phyloP scores from a whole-genome alignment of 371 early-diverging fungal species.

The Saksenaea vasiformis region DNA sequence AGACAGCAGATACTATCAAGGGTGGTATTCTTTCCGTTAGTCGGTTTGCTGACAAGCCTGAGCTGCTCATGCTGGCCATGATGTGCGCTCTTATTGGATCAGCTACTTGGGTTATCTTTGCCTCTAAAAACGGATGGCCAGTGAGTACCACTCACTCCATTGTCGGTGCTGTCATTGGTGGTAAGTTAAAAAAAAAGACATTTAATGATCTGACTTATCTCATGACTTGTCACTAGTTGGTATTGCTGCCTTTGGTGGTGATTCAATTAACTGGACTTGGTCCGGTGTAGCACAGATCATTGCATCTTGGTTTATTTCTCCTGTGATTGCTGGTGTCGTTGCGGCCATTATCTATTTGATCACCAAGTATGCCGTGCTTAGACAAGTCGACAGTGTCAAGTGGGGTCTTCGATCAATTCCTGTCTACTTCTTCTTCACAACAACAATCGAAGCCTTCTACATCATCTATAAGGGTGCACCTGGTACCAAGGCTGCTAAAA shows the following conservation, averaged over 20 bases:
- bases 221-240: slow-evolving; percentile 40
- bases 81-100: slow-evolving; percentile 78
- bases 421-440: slow-evolving; percentile 76
- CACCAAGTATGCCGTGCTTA: slow-evolving; percentile 66
- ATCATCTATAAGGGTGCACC: slow-evolving; percentile 76
- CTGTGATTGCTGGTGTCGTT: slow-evolving; percentile 68
- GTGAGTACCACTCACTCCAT: slow-evolving; percentile 67
- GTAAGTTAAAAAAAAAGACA: background rate
- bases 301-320: slow-evolving; percentile 79
- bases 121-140: slow-evolving; percentile 61
- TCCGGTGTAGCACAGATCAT: slow-evolving; percentile 74
- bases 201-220: background rate
- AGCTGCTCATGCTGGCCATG: slow-evolving; percentile 83
- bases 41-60: slow-evolving; percentile 60
- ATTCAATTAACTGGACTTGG: slow-evolving; percentile 72
- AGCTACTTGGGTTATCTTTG: slow-evolving; percentile 75
- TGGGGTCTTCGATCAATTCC: slow-evolving; percentile 79
- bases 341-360: slow-evolving; percentile 66
- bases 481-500: slow-evolving; percentile 40
- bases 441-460: slow-evolving; percentile 70
- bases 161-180: slow-evolving; percentile 80
- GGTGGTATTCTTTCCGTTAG: slow-evolving; percentile 65
- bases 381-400: slow-evolving; percentile 65
- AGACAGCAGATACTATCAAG: slow-evolving; percentile 79
- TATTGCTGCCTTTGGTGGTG: slow-evolving; percentile 71